Evolutionary conservation across 495 filamentous ascomycete genomes (phyloP), one percentile per base, ranked within the genome.

Genomic region (Tuber melanosporum): DNA sequence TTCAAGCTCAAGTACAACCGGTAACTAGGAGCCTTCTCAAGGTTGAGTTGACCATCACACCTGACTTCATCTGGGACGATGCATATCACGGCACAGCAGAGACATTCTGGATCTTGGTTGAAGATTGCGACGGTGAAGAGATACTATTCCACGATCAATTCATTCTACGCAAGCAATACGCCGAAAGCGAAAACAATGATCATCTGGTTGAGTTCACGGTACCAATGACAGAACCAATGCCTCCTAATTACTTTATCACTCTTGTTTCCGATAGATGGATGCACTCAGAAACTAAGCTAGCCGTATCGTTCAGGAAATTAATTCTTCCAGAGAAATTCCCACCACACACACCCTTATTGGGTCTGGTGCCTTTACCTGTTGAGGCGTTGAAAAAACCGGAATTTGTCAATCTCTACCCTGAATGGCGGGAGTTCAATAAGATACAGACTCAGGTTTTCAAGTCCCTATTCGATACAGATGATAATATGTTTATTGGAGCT

Each of bases 141-240:
- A 94, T 99, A 45, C 85, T 99, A 57, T 98, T 92, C 87, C 93
- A 98, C 78, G 95, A 99, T 83, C 92, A 94, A 78, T 99, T 99
- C 84, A 86, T 98, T 46, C 88, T 99, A 32, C 91, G 94, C 17
- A 92, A 90, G 78, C 92, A 95, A 76, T 96, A 95, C 84, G 94
- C 94, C 17, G 87, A 91, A 1, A 89, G 89, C 72, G 91, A 93
- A 76, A 88, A 89, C 86, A 98, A 96, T 78, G 95, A 98, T 84
- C 95, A 99, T 82, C 85, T 97, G n/a, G 91, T 99, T 46, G 95
- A 98, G 76, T 97, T 99, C 82, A 98, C 96, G 0, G 95, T 98
- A 8, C 91, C 95, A 1, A 95, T 99, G 79, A 92, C 93, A 3
- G 95, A 99, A 81, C 95, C 95, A 1, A 97, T 98, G 93, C 96